Evolutionary conservation across 805 yeast genomes (phyloP).

Genomic region (Kazachstania taianensis): DNA sequence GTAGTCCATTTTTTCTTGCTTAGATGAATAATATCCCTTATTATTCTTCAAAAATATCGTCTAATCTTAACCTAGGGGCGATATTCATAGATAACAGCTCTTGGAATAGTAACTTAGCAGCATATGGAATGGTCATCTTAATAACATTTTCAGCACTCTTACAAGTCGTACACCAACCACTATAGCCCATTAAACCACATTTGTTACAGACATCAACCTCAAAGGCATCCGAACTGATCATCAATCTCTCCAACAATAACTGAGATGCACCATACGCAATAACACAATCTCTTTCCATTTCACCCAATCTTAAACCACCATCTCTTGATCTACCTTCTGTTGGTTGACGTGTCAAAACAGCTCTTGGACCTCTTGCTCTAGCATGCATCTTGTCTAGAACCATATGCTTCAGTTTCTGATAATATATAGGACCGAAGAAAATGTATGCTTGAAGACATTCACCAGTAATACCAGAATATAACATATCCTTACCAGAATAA

Average conservation of each 20-base stretch:
- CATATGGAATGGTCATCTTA: conserved; percentile 95
- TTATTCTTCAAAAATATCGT: conserved; percentile 61
- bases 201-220: conserved; percentile 90
- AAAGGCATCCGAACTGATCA: conserved; percentile 95
- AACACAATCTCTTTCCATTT: conserved; percentile 99
- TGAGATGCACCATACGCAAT: conserved; percentile 99
- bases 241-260: conserved; percentile 80
- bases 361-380: conserved; percentile 98
- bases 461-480: conserved; percentile 94
- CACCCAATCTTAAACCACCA: conserved; percentile 97
- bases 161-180: conserved; percentile 97
- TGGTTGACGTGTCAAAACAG: conserved; percentile 95
- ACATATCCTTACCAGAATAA: conserved; percentile 95
- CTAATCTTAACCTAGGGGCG: conserved; percentile 87
- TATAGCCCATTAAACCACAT: conserved; percentile 96
- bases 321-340: conserved; percentile 98
- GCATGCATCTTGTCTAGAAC: conserved; percentile 99
- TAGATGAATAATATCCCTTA: no score
- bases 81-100: conserved; percentile 97
- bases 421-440: conserved; percentile 96
- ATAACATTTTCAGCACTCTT: conserved; percentile 76
- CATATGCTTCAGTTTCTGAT: conserved; percentile 97
- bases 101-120: conserved; percentile 96
- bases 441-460: conserved; percentile 95
- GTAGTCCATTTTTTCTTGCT: no score